phyloP scores from a whole-genome alignment of 2,329 filamentous ascomycete genomes.

The Didymellaceae sp. region DNA sequence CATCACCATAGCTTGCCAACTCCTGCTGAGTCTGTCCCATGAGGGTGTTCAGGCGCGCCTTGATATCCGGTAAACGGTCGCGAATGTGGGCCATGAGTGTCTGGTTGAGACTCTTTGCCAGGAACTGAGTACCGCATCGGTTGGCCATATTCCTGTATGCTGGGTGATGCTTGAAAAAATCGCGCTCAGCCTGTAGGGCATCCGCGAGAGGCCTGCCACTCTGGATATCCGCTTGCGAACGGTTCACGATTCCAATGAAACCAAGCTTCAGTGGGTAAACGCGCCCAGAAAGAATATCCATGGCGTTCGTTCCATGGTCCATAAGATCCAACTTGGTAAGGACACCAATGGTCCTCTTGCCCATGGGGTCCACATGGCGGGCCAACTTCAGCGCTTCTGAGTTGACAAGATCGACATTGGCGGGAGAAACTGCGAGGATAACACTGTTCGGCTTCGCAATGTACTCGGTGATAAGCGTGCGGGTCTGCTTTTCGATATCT shows the following conservation, averaged over 20 bases:
- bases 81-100: conserved; percentile 97
- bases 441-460: conserved; percentile 99
- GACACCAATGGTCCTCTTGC: conserved; percentile 93
- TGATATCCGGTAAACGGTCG: conserved; percentile 95
- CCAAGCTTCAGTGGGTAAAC: conserved; percentile 97
- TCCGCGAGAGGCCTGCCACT: conserved; percentile 94
- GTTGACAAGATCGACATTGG: conserved; percentile 98
- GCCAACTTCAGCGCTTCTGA: conserved; percentile 97
- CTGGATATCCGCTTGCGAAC: conserved; percentile 97
- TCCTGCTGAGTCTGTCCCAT: conserved; percentile 99
- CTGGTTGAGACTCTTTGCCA: conserved; percentile 92
- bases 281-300: conserved; percentile 95
- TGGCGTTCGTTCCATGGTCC: conserved; percentile 97
- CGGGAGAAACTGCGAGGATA: conserved; percentile 92
- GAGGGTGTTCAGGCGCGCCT: conserved; percentile 93
- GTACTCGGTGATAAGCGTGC: conserved; percentile 95
- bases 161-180: conserved; percentile 97
- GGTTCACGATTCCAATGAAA: conserved; percentile 97
- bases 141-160: conserved; percentile 96
- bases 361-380: conserved; percentile 93
- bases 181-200: conserved; percentile 84
- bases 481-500: conserved; percentile 98
- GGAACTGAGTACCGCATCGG: conserved; percentile 89
- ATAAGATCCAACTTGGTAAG: conserved; percentile 97
- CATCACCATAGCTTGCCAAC: conserved; percentile 95